A percentile compares a stretch with the other conserved stretches of the same genome.
phyloP scores from a whole-genome alignment of 2,329 filamentous ascomycete species.

The Daldinia eschscholtzii region DNA sequence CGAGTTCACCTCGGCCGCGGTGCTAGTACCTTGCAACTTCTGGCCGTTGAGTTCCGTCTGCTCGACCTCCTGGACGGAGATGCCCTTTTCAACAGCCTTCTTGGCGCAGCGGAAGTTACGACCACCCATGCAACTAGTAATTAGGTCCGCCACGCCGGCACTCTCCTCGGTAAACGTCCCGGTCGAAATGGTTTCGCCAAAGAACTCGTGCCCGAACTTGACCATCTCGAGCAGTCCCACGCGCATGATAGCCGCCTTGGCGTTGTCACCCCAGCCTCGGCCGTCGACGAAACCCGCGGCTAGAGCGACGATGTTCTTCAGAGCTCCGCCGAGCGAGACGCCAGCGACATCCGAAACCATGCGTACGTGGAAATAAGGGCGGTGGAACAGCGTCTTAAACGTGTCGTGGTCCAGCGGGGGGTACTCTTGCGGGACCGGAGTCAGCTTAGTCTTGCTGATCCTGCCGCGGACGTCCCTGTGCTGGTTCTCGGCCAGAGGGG shows the following conservation, averaged over 20 bases:
- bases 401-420: slow-evolving; percentile 87
- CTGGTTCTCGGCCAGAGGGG: slow-evolving; percentile 66
- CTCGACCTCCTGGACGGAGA: slow-evolving; percentile 89
- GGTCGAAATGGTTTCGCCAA: slow-evolving; percentile 81
- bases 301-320: slow-evolving; percentile 97
- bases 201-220: slow-evolving; percentile 94
- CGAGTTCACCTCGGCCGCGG: slow-evolving; percentile 88
- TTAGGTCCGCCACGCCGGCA: slow-evolving; percentile 93
- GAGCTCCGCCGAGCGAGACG: slow-evolving; percentile 90
- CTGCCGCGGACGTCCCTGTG: slow-evolving; percentile 79
- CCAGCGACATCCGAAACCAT: slow-evolving; percentile 96
- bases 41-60: slow-evolving; percentile 92
- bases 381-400: slow-evolving; percentile 89
- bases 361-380: slow-evolving; percentile 97
- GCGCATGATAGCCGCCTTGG: slow-evolving; percentile 98
- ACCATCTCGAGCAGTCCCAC: slow-evolving; percentile 97
- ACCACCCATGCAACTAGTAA: slow-evolving; percentile 92
- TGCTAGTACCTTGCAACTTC: slow-evolving; percentile 96
- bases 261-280: slow-evolving; percentile 97
- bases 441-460: slow-evolving; percentile 76
- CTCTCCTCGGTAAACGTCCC: slow-evolving; percentile 97
- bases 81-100: slow-evolving; percentile 82
- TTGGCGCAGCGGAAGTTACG: slow-evolving; percentile 95
- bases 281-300: slow-evolving; percentile 96
- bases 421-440: slow-evolving; percentile 82